A percentile compares a stretch with the other conserved stretches of the same genome.
Conservation (phyloP, 2,329 filamentous ascomycete genomes). For the Pyrenophora teres region DNA sequence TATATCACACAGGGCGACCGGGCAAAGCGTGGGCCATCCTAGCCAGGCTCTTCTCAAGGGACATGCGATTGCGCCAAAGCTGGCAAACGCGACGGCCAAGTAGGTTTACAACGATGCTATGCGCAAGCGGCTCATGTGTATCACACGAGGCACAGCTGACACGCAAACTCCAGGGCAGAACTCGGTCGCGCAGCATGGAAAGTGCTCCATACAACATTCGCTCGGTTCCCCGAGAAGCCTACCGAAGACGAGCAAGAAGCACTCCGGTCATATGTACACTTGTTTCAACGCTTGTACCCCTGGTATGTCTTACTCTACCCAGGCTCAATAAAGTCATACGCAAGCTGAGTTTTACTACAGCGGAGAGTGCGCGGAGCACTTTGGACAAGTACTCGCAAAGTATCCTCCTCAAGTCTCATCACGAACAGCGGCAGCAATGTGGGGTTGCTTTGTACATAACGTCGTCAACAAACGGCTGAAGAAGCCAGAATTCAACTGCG, state of each 20-base stretch:
- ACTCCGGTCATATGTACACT: constrained; percentile 63
- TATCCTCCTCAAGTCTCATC: constrained; percentile 68
- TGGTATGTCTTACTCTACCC: constrained; percentile 52
- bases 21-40: constrained; percentile 21
- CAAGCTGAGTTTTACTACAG: constrained; percentile 45
- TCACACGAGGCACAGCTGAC: constrained; percentile 26
- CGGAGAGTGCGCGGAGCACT: constrained; percentile 69
- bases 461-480: constrained; percentile 66
- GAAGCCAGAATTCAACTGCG: constrained; percentile 67
- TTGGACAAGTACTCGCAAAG: constrained; percentile 63
- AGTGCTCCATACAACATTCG: constrained; percentile 69
- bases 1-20: constrained; percentile 21
- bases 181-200: constrained; percentile 69
- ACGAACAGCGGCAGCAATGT: constrained; percentile 65
- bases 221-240: constrained; percentile 67
- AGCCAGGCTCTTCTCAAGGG: constrained; percentile 58
- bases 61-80: constrained; percentile 75
- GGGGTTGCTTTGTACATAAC: constrained; percentile 70
- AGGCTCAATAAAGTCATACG: constrained; percentile 23
- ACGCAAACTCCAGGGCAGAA: constrained; percentile 56
- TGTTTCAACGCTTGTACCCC: constrained; percentile 68
- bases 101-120: constrained; percentile 30
- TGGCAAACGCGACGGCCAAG: constrained; percentile 82
- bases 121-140: constrained; percentile 5
- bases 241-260: constrained; percentile 64